A percentile compares a stretch with the other conserved stretches of the same genome.
These are phyloP conservation scores for Mycena vulgaris DNA, from an alignment of 768 basidiomycete genomes.

Conservation along the genomic window DNA sequence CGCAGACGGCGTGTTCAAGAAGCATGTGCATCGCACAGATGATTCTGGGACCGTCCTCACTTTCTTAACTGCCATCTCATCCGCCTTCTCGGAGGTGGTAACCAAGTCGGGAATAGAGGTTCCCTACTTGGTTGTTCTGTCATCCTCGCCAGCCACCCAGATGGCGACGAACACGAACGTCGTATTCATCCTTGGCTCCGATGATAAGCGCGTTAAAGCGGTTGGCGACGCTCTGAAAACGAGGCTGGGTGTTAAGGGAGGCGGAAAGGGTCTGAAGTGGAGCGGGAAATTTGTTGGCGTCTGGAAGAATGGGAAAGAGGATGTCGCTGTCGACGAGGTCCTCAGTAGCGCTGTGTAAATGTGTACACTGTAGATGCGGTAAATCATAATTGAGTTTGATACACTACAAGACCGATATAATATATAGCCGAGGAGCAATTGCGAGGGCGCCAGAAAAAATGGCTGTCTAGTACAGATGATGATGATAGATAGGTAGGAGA, in stretches of 20 bases:
- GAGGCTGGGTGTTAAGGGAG: constrained; percentile 78
- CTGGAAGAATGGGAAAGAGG: constrained; percentile 69
- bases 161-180: constrained; percentile 64
- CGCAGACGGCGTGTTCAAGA: constrained; percentile 54
- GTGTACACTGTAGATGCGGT: not conserved
- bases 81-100: constrained; percentile 56
- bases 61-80: constrained; percentile 72
- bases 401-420: constrained; percentile 12
- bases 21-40: constrained; percentile 72
- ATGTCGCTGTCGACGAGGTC: constrained; percentile 54
- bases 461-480: not conserved
- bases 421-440: constrained; percentile 4
- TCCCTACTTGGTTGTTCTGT: constrained; percentile 66
- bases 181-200: constrained; percentile 73
- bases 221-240: constrained; percentile 70
- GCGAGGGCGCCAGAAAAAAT: not conserved
- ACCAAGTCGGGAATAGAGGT: constrained; percentile 40
- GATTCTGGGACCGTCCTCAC: constrained; percentile 72
- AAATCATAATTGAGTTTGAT: constrained; percentile 6
- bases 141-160: constrained; percentile 76
- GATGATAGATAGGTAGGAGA: not conserved
- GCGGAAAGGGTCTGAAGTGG: constrained; percentile 83
- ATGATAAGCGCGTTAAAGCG: constrained; percentile 72
- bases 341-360: constrained; percentile 43
- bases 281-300: constrained; percentile 81